Conservation (phyloP, 1,284 basidiomycete genomes). For the Leccinum solheimii region DNA sequence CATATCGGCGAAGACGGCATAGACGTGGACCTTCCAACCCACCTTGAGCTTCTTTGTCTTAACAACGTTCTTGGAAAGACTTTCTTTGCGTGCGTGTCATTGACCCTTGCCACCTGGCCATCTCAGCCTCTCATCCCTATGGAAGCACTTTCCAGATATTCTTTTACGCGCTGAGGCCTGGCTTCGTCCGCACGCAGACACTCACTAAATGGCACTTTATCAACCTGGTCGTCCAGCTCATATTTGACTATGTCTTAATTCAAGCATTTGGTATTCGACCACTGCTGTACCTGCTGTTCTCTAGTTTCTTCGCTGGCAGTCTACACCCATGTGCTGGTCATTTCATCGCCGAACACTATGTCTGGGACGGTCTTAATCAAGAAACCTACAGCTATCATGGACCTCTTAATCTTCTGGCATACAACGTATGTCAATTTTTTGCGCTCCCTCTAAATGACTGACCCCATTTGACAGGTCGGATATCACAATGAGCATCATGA, state of each 20-base stretch:
- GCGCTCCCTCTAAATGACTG: not conserved
- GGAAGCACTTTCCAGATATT: conserved; percentile 93
- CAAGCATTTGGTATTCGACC: conserved; percentile 61
- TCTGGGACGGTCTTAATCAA: conserved; percentile 87
- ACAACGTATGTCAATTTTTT: conserved; percentile 68
- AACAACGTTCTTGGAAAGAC: conserved; percentile 98
- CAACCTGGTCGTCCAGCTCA: conserved; percentile 73
- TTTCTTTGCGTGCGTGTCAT: conserved; percentile 81
- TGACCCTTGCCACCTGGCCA: not conserved
- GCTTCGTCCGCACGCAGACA: conserved; percentile 86
- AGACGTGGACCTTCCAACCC: conserved; percentile 92
- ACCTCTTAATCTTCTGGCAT: conserved; percentile 86
- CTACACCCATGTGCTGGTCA: conserved; percentile 95
- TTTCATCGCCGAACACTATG: conserved; percentile 96
- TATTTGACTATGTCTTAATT: conserved; percentile 73
- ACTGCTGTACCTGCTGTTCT: conserved; percentile 82
- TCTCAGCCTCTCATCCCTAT: conserved; percentile 1
- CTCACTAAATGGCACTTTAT: conserved; percentile 83
- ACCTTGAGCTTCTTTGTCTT: conserved; percentile 80
- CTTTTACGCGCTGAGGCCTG: conserved; percentile 96
- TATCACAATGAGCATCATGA: conserved; percentile 99
- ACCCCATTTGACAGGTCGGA: conserved; percentile 64
- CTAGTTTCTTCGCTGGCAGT: conserved; percentile 93
- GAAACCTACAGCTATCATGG: conserved; percentile 99
- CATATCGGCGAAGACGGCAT: conserved; percentile 94